Base-by-base conservation (phyloP, 768 basidiomycete genomes). In the Hericium coralloides region DNA sequence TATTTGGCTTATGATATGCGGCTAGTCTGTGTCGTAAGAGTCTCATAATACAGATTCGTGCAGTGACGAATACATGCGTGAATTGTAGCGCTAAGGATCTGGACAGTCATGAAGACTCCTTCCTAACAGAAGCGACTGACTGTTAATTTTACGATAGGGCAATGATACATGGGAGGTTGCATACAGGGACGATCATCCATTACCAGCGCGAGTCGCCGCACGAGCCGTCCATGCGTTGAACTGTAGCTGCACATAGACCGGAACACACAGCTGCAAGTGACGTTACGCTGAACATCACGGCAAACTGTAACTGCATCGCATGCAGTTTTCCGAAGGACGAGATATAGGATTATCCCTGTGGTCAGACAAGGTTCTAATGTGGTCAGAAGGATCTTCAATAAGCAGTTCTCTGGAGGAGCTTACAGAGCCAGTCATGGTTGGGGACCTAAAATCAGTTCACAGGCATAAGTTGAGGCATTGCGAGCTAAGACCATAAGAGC, bases 111-210 rank as follows among this genome's bases (percentile, higher is more conserved):
- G 67, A 89, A 81, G 2, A 78, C 68, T 1, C 87, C 87, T 68
- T 88, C 80, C 69, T 73, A 37, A 25, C 22, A 43, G n/a, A 58
- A 49, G 20, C 18, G 3, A 38, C 4, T n/a, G 38, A 26, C 14
- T 14, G 37, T 37, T 4, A n/a, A n/a, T n/a, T n/a, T n/a, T n/a
- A n/a, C n/a, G n/a, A n/a, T n/a, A n/a, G n/a, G n/a, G n/a, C n/a
- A 12, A n/a, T 2, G 31, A 43, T 10, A 1, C 0, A 17, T 41
- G 48, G 2, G 6, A 3, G 10, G 41, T 12, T 3, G 41, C 67
- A 1, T 66, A 80, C 78, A 36, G 84, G 69, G 53, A 83, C 80
- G 65, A 84, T 84, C 49, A 86, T 79, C 84, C 83, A 87, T 15
- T 78, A 72, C 84, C 84, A 87, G 0, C 80, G 84, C 2, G 77